Evolutionary conservation across 2,329 filamentous ascomycete species (phyloP), one percentile per base, ranked within the genome.

Genomic region (Ophiosphaerella korrae): DNA sequence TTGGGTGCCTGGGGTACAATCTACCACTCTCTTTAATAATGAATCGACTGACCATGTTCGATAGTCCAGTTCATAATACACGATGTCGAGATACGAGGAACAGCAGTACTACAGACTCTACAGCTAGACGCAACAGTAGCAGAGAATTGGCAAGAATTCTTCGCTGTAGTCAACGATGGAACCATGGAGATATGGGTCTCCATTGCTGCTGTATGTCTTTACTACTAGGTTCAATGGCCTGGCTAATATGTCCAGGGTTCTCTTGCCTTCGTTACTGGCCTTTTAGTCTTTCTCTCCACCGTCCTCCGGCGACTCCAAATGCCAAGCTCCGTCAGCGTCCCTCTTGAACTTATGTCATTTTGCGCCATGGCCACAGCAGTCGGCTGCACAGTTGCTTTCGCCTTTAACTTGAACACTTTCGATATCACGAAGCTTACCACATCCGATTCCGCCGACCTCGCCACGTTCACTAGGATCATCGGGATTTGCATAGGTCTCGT

Each of bases 1-100:
- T 33, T 67, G 45, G 61, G 63, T 8, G 57, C 55, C 21, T 70
- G 62, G 63, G 46, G 67, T 68, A 62, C 37, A 64, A 52, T 34
- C 33, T 16, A 39, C 5, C 13, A 24, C 7, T 6, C 14, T 31
- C 11, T 12, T 16, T 1, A 29, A 14, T 6, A 4, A 39, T 12
- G 13, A 38, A 14, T 4, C 12, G 35, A 21, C 45, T 57, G 37
- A 58, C 13, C 3, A 13, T 29, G 4, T 21, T 3, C 2, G 12
- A 29, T 23, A 63, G 57, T 53, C n/a, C 54, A 62, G 44, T 34
- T 53, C 29, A 62, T 57, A 21, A 55, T 65, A 38, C 60, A 60
- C 31, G 64, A 66, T 42, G 51, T 66, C 21, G 54, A 66, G 35
- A 45, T 44, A 3, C 63, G 61, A 9, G 63, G 64, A 5, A 23